Evolutionary conservation across 202 grass and related monocot species (phyloP), one percentile per base, ranked within the genome.

Genomic region (Zizania palustris): DNA sequence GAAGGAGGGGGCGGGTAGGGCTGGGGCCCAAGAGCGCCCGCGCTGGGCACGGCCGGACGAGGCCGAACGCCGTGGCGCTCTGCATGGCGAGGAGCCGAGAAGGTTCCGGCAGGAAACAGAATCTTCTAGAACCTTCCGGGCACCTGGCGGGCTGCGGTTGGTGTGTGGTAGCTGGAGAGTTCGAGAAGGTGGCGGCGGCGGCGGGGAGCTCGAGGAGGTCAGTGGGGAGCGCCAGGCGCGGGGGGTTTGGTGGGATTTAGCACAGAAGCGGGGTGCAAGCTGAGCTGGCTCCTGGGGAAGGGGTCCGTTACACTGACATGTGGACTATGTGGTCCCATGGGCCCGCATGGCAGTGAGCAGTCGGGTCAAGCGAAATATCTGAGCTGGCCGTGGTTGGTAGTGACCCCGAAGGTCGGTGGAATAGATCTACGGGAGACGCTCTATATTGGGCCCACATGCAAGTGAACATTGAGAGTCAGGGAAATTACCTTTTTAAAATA

Each of bases 41-140:
- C 54, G 80, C 48, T 7, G 86, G 71, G 80, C 86, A 87, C 38
- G 86, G 81, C 58, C 90, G 87, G 18, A 83, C 20, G n/a, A 81
- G 71, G 41, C 81, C 81, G 41, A 68, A 56, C 6, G 80, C 70
- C 46, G 82, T 78, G 45, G 91, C 74, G 88, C 87, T 85, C 75
- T 85, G 91, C 91, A 93, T 93, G 20, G 57, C 46, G 59, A 53
- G 6, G 41, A 34, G 28, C 45, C 42, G 45, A 3, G 46, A 6
- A 2, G 5, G 45, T 3, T 48, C 45, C 7, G 11, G 12, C 4
- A 14, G 13, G 11, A 45, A 3, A 14, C 21, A 15, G 22, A 16
- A 62, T 63, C 13, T 49, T 49, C 46, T 49, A 49, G 50, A 49
- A 28, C 34, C 50, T 48, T 73, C 67, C 6, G 70, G 63, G 13